These are phyloP conservation scores for Coemansia sp. DNA, from an alignment of 192 early-diverging fungal genomes.

Conservation along the genomic window DNA sequence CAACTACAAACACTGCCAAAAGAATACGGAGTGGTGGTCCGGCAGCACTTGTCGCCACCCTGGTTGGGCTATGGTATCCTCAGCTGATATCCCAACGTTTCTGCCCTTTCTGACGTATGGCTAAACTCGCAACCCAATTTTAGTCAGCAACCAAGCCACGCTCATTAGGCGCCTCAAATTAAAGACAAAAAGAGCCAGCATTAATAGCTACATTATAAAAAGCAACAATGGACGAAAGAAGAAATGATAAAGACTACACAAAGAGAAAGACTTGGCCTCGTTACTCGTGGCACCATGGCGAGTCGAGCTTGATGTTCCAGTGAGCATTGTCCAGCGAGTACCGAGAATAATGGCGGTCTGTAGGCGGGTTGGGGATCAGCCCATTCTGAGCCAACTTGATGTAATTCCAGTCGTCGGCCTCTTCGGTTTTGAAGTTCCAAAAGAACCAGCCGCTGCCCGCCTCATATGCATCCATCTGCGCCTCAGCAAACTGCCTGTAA, in stretches of 20 bases:
- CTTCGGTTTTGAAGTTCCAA: conserved; percentile 76
- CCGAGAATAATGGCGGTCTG: conserved; percentile 37
- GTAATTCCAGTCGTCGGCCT: conserved; percentile 71
- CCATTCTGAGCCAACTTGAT: conserved; percentile 64
- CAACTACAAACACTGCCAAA: background rate
- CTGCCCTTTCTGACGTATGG: background rate
- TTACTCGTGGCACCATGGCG: conserved; percentile 33
- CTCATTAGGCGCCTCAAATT: background rate
- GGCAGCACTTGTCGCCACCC: background rate
- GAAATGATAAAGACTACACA: background rate
- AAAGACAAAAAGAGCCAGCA: background rate
- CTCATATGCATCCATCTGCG: conserved; percentile 71
- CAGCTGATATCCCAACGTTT: background rate
- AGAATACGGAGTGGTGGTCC: background rate
- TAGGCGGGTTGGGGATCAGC: conserved; percentile 57
- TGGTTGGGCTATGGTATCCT: background rate
- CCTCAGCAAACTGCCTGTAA: conserved; percentile 57
- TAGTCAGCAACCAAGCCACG: background rate
- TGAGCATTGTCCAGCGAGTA: conserved; percentile 37
- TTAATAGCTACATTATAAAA: background rate
- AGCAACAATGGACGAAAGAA: conserved; percentile 3
- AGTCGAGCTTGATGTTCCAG: conserved; percentile 32
- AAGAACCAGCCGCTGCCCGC: conserved; percentile 68
- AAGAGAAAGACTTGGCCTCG: background rate
- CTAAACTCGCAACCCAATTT: background rate